Conservation (phyloP, 768 basidiomycete genomes). For the Auricularia sp. region DNA sequence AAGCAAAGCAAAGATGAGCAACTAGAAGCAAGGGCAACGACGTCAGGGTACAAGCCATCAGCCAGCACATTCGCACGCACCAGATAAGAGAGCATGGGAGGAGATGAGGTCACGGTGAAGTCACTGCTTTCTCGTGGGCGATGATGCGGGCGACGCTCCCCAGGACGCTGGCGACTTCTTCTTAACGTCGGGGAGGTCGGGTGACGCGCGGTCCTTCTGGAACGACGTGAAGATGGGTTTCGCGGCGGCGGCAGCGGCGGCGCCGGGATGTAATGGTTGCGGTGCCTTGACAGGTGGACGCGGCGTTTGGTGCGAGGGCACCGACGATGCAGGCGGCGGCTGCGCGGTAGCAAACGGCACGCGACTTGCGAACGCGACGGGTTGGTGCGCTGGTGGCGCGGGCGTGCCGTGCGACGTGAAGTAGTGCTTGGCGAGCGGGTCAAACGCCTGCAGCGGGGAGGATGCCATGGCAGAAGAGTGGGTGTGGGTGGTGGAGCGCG, state of each 20-base stretch:
- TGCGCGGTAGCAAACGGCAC: background rate
- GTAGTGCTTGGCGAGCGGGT: conserved; percentile 7
- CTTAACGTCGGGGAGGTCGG: conserved; percentile 39
- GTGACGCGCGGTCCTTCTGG: conserved; percentile 39
- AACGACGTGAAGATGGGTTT: conserved; percentile 42
- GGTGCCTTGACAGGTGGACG: conserved; percentile 2
- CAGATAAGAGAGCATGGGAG: background rate
- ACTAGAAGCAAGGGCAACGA: background rate
- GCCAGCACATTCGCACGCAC: background rate
- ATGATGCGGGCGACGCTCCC: conserved; percentile 18
- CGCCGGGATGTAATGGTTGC: conserved; percentile 5
- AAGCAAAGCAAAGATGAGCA: background rate
- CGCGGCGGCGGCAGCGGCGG: conserved; percentile 5
- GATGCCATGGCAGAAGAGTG: conserved; percentile 1
- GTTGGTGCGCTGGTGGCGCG: background rate
- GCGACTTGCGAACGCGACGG: conserved; percentile 1
- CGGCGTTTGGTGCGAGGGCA: background rate
- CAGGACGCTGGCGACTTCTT: conserved; percentile 23
- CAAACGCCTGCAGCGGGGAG: conserved; percentile 5
- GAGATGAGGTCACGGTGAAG: background rate
- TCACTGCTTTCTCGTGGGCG: background rate
- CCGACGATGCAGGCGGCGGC: background rate
- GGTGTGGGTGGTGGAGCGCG: background rate
- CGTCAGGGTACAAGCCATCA: background rate
- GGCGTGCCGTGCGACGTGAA: conserved; percentile 6